Conservation (phyloP, 768 basidiomycete species). For the Mycena rosella region DNA sequence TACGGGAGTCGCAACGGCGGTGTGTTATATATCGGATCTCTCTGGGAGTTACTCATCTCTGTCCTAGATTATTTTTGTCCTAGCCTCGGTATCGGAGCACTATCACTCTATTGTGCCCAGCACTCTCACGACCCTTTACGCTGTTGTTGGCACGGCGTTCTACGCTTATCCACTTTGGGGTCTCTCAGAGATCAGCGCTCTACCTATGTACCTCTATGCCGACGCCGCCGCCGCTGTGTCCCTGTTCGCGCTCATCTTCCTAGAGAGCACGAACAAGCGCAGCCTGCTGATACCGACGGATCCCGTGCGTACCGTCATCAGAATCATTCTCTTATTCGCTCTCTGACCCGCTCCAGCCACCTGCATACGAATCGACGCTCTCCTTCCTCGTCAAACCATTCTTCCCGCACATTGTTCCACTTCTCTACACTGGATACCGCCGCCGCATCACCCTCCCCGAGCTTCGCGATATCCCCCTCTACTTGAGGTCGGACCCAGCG, state of each 20-base stretch:
- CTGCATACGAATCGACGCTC: no score
- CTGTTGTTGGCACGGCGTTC: slow-evolving; percentile 5
- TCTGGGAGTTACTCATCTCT: not conserved
- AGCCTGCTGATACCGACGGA: slow-evolving; percentile 7
- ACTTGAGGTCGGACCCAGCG: no score
- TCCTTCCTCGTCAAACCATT: no score
- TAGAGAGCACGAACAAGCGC: slow-evolving; percentile 18
- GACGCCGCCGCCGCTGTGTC: not conserved
- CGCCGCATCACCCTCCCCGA: no score
- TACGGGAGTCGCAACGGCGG: slow-evolving; percentile 3
- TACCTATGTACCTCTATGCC: not conserved
- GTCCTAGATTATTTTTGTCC: not conserved
- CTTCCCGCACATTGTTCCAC: no score
- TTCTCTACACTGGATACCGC: no score
- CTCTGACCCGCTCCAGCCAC: no score
- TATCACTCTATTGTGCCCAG: slow-evolving; percentile 19
- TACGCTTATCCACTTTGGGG: slow-evolving; percentile 3
- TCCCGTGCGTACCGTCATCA: not conserved
- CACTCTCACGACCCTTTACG: slow-evolving; percentile 5
- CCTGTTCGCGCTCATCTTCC: slow-evolving; percentile 12
- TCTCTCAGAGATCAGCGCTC: not conserved
- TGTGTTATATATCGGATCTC: not conserved
- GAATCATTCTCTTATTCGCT: no score
- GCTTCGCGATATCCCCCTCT: no score
- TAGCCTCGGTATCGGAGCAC: slow-evolving; percentile 12